Evolutionary conservation across 1,284 basidiomycete genomes (phyloP).

Genomic region (Trametes hirsuta): DNA sequence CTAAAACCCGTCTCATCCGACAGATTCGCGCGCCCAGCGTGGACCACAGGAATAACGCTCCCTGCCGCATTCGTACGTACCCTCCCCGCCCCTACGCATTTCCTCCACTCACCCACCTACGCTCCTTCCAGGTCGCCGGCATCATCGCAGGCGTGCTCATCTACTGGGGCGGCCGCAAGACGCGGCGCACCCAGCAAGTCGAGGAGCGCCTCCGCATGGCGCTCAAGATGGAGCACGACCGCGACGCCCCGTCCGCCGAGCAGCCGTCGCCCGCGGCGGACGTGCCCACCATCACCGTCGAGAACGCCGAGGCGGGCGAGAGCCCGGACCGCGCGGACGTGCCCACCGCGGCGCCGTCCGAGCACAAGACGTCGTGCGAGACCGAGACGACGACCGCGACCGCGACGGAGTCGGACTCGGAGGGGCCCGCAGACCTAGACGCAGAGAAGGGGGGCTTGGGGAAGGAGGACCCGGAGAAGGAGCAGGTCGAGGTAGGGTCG

Average conservation of each 20-base stretch:
- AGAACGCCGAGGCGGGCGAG: not conserved
- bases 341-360: not conserved
- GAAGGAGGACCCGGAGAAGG: not conserved
- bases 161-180: conserved; percentile 76
- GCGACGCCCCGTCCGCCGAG: too few relatives aligned
- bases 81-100: not conserved
- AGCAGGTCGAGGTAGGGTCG: not conserved
- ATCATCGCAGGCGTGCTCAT: conserved; percentile 81
- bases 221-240: conserved; percentile 48
- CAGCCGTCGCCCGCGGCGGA: not conserved
- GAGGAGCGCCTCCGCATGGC: conserved; percentile 71
- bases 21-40: conserved; percentile 65
- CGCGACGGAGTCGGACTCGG: not conserved
- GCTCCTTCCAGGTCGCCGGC: conserved; percentile 45
- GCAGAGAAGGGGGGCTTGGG: too few relatives aligned
- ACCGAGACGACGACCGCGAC: not conserved
- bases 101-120: not conserved
- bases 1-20: not conserved
- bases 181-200: conserved; percentile 79
- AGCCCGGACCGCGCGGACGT: not conserved
- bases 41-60: conserved; percentile 76
- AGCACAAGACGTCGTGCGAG: not conserved
- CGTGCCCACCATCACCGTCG: conserved; percentile 1
- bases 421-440: too few relatives aligned
- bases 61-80: conserved; percentile 73